Conservation (phyloP, 78 protist genomes). For the Polysphondylium violaceum region DNA sequence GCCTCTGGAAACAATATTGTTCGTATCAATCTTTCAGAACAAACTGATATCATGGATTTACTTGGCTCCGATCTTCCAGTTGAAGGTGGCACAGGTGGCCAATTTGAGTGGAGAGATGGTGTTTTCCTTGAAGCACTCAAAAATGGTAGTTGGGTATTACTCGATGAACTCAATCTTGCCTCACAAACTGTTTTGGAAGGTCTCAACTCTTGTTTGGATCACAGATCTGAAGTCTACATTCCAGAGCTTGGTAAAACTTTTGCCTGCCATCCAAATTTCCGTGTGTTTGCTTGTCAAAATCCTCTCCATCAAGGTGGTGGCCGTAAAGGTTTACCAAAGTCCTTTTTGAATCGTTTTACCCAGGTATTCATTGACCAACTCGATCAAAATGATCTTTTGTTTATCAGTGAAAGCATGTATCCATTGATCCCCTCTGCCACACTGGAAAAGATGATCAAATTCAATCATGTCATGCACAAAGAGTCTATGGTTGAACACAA, state of each 20-base stretch:
- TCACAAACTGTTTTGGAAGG: slow-evolving; percentile 99
- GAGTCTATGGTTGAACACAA: slow-evolving; percentile 70
- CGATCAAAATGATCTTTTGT: slow-evolving; percentile 82
- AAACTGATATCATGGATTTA: slow-evolving; percentile 99
- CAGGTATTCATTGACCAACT: slow-evolving; percentile 90
- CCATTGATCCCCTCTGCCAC: slow-evolving; percentile 38
- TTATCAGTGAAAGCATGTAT: slow-evolving; percentile 72
- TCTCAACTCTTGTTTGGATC: slow-evolving; percentile 98
- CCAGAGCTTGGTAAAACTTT: slow-evolving; percentile 96
- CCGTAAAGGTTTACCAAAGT: slow-evolving; percentile 98
- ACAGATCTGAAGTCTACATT: slow-evolving; percentile 93
- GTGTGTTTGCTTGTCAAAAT: slow-evolving; percentile 98
- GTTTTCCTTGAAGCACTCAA: slow-evolving; percentile 90
- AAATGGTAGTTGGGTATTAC: slow-evolving; percentile 97
- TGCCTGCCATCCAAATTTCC: slow-evolving; percentile 85
- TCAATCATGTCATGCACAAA: slow-evolving; percentile 76
- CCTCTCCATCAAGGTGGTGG: slow-evolving; percentile 99
- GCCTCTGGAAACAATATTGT: slow-evolving; percentile 89
- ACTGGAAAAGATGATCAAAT: slow-evolving; percentile 81
- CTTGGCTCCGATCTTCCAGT: slow-evolving; percentile 98
- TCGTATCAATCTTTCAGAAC: slow-evolving; percentile 99
- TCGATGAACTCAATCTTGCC: slow-evolving; percentile 99
- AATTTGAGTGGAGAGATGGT: slow-evolving; percentile 98
- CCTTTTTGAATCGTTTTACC: slow-evolving; percentile 99
- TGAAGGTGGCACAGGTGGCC: slow-evolving; percentile 93